phyloP scores from a whole-genome alignment of 192 early-diverging fungal species.

The Rhizoclosmatium globosum region DNA sequence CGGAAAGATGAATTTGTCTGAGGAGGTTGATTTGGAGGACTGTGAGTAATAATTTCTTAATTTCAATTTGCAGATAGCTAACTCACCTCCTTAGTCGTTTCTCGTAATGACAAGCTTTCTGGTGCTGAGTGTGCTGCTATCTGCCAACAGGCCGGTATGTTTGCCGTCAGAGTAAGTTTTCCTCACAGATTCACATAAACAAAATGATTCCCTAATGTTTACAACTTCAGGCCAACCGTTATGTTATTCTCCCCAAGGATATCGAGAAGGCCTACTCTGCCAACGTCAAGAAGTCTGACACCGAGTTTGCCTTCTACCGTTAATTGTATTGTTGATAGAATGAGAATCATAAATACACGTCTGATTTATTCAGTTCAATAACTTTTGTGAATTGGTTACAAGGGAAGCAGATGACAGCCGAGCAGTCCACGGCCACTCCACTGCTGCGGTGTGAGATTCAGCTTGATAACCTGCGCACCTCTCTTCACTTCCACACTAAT shows the following conservation, averaged over 20 bases:
- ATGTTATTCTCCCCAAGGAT: conserved; percentile 93
- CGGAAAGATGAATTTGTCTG: conserved; percentile 90
- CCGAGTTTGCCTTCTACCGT: conserved; percentile 95
- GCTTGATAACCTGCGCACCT: not conserved
- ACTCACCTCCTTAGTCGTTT: conserved; percentile 72
- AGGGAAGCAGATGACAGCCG: conserved; percentile 46
- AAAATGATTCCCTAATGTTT: not conserved
- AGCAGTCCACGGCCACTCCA: conserved; percentile 59
- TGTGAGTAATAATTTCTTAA: conserved; percentile 43
- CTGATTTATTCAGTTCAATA: not conserved
- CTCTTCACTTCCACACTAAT: conserved; percentile 42
- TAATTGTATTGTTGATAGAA: conserved; percentile 50
- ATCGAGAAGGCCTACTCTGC: conserved; percentile 95
- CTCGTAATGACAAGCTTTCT: conserved; percentile 94
- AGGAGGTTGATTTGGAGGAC: conserved; percentile 97
- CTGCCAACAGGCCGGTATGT: conserved; percentile 98
- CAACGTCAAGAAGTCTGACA: conserved; percentile 96
- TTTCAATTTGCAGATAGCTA: not conserved
- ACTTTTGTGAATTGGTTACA: not conserved
- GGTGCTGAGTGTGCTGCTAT: conserved; percentile 98
- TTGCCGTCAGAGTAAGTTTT: conserved; percentile 83
- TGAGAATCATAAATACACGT: not conserved
- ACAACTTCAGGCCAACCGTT: conserved; percentile 77
- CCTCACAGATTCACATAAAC: not conserved
- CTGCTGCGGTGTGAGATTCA: conserved; percentile 44